Conservation (phyloP, 805 yeast species). For the Spathaspora hagerdaliae region DNA sequence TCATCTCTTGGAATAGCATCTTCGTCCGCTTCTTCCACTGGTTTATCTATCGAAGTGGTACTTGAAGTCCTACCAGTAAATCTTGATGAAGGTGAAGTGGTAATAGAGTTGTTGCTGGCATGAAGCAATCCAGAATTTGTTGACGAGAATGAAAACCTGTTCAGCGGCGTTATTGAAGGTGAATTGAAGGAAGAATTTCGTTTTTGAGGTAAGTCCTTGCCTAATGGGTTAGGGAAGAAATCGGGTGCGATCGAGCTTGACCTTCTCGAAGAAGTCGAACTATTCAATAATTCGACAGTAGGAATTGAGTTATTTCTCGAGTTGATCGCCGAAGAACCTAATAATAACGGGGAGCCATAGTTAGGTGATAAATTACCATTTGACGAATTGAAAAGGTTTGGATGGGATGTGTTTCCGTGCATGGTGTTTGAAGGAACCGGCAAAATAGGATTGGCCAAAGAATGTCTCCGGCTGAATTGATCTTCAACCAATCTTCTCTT, state of each 20-base stretch:
- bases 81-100: conserved; percentile 1
- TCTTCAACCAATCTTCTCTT: conserved; percentile 28
- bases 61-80: background rate
- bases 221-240: conserved; percentile 37
- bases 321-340: conserved; percentile 18
- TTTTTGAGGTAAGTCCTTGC: conserved; percentile 20
- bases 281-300: conserved; percentile 21
- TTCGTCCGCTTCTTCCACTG: conserved; percentile 2
- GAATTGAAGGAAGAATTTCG: conserved; percentile 26
- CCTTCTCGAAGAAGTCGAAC: conserved; percentile 20
- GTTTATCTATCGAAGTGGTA: conserved; percentile 3
- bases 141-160: conserved; percentile 20
- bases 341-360: conserved; percentile 26
- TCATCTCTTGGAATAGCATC: background rate
- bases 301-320: conserved; percentile 41
- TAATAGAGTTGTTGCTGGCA: background rate
- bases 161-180: conserved; percentile 21
- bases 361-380: conserved; percentile 18
- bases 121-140: conserved; percentile 5
- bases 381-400: conserved; percentile 14
- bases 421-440: conserved; percentile 6
- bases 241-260: conserved; percentile 44
- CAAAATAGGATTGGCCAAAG: conserved; percentile 19
- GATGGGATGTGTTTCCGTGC: conserved; percentile 13
- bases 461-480: conserved; percentile 19